These are phyloP conservation scores for Fusarium sp. DNA, from an alignment of 2,329 filamentous ascomycete species.

Conservation along the genomic window DNA sequence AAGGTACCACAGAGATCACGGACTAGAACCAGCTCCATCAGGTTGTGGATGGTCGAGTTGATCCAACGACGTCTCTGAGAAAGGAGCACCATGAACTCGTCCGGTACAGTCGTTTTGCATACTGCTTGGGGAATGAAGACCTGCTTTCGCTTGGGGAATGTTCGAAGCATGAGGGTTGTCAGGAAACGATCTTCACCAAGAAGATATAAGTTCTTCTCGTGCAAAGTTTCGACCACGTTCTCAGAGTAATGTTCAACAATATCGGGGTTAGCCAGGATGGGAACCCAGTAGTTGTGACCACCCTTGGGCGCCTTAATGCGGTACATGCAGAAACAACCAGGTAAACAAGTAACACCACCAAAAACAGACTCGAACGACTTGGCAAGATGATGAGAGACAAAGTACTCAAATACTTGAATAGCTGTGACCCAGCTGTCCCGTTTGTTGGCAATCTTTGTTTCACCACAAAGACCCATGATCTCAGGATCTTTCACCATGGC, in stretches of 20 bases:
- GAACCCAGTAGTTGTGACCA: constrained; percentile 99
- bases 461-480: constrained; percentile 98
- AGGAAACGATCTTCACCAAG: constrained; percentile 95
- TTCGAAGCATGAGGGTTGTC: constrained; percentile 97
- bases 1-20: constrained; percentile 97
- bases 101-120: constrained; percentile 97
- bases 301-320: constrained; percentile 99
- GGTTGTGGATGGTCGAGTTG: constrained; percentile 98
- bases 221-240: constrained; percentile 97
- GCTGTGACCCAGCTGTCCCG: constrained; percentile 92
- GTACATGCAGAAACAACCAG: constrained; percentile 99
- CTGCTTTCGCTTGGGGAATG: constrained; percentile 98
- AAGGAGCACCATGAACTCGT: constrained; percentile 88
- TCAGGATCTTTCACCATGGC: constrained; percentile 99
- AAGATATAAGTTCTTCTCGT: constrained; percentile 95
- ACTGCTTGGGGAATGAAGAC: constrained; percentile 98
- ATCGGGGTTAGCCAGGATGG: constrained; percentile 96
- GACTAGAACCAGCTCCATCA: constrained; percentile 97
- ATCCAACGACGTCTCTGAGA: constrained; percentile 98
- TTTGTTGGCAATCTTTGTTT: constrained; percentile 99
- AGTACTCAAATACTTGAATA: constrained; percentile 99
- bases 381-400: constrained; percentile 95
- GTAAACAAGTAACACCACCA: constrained; percentile 97
- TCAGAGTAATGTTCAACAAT: constrained; percentile 99
- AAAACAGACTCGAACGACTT: constrained; percentile 99